These are phyloP conservation scores for Fistulifera pelliculosa DNA, from an alignment of 108 stramenopile genomes.

Conservation along the genomic window DNA sequence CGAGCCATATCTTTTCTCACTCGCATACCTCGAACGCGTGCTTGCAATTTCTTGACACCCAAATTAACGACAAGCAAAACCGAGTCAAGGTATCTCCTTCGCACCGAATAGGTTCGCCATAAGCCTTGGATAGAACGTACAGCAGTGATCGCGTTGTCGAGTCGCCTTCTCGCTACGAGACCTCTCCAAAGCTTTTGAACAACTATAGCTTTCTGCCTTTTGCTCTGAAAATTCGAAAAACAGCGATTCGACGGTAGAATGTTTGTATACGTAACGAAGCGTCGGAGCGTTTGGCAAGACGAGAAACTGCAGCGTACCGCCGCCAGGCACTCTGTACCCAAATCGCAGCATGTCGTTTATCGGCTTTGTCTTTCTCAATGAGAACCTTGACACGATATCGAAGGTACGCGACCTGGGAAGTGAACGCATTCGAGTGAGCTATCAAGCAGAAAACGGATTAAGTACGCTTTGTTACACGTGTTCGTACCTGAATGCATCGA, in stretches of 20 bases:
- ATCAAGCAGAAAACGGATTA: background rate
- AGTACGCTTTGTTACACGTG: background rate
- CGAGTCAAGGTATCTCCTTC: no score
- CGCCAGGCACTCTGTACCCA: conserved; percentile 70
- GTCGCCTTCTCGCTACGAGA: no score
- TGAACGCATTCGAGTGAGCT: background rate
- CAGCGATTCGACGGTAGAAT: no score
- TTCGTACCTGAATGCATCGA: background rate
- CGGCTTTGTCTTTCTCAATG: conserved; percentile 15
- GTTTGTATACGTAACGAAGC: no score
- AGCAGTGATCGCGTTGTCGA: no score
- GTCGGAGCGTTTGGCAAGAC: no score
- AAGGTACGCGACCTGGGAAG: background rate
- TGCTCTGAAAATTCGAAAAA: background rate
- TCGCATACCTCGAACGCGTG: no score
- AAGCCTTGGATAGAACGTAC: no score
- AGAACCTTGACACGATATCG: background rate
- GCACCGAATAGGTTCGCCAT: no score
- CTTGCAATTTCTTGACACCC: no score
- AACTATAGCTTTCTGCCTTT: background rate
- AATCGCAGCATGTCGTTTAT: conserved; percentile 38
- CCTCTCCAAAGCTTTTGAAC: background rate
- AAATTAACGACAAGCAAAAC: no score
- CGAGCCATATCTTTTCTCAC: no score
- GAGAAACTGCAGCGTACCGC: conserved; percentile 16